These are phyloP conservation scores for Sarocladiaceae sp. DNA, from an alignment of 2,329 filamentous ascomycete genomes.

Conservation along the genomic window DNA sequence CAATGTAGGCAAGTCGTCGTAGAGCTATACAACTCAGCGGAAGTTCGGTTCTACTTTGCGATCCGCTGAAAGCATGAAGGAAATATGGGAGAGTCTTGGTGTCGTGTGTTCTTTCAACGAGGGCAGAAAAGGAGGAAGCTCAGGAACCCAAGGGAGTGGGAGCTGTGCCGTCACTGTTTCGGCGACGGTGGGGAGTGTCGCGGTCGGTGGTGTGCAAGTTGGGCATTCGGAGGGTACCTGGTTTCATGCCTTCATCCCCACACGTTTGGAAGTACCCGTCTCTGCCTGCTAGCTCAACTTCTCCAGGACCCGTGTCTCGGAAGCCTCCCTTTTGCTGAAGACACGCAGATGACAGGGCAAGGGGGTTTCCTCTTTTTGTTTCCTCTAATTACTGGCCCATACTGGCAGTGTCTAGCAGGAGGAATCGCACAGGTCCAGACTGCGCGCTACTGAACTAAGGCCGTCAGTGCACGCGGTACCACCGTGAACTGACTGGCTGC, in stretches of 20 bases:
- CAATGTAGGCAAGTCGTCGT: too few relatives aligned
- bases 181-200: conserved; percentile 4
- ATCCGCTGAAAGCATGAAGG: too few relatives aligned
- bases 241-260: not conserved
- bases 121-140: not conserved
- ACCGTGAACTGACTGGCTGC: not conserved
- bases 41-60: too few relatives aligned
- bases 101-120: not conserved
- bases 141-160: not conserved
- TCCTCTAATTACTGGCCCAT: not conserved
- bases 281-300: too few relatives aligned
- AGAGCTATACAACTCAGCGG: too few relatives aligned
- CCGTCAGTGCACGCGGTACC: not conserved
- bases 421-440: not conserved
- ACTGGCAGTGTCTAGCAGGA: not conserved
- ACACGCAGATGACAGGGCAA: not conserved
- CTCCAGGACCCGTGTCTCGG: not conserved
- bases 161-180: conserved; percentile 6
- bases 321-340: conserved; percentile 4
- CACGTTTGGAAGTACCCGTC: not conserved
- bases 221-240: not conserved
- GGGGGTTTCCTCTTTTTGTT: too few relatives aligned
- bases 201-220: not conserved
- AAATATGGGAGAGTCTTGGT: not conserved
- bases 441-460: not conserved